Evolutionary conservation across 768 basidiomycete genomes (phyloP).

Genomic region (Xerocomellus intermedius): DNA sequence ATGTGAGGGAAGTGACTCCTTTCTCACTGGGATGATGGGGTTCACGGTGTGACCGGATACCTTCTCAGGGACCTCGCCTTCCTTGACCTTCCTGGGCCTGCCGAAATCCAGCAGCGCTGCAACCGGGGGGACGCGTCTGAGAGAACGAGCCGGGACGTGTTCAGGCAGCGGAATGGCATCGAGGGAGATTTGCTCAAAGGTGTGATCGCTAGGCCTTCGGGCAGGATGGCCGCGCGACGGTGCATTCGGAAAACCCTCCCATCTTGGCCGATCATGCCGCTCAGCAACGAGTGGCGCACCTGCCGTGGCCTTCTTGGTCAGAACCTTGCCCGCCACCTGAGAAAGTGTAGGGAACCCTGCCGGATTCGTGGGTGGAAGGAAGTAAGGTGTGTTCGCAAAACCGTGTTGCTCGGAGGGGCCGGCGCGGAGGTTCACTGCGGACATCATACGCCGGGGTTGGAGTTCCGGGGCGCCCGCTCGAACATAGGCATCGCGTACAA

Average conservation of each 20-base stretch:
- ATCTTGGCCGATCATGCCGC: slow-evolving; percentile 2
- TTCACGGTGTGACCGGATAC: slow-evolving; percentile 18
- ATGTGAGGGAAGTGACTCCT: slow-evolving; percentile 10
- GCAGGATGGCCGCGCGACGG: not conserved
- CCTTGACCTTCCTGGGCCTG: slow-evolving; percentile 1
- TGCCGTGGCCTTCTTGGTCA: slow-evolving; percentile 3
- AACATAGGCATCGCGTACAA: slow-evolving; percentile 16
- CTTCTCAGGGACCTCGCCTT: not conserved
- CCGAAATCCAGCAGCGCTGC: slow-evolving; percentile 4
- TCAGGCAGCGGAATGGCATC: slow-evolving; percentile 12
- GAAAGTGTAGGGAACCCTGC: slow-evolving; percentile 18
- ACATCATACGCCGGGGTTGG: slow-evolving; percentile 11
- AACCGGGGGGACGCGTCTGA: slow-evolving; percentile 10
- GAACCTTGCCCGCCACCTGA: slow-evolving; percentile 15
- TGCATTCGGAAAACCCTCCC: not conserved
- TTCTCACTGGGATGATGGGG: slow-evolving; percentile 5
- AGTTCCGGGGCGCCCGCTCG: not conserved
- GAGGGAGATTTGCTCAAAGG: slow-evolving; percentile 8
- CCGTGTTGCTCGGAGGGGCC: not conserved
- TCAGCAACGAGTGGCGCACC: not conserved
- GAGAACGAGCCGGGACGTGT: not conserved
- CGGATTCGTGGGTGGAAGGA: not conserved
- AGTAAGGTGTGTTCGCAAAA: not conserved
- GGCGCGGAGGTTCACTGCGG: slow-evolving; percentile 2
- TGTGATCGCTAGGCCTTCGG: not conserved